Evolutionary conservation across 257 asterid genomes (phyloP).

Genomic region (Solanum megistacrolobum): DNA sequence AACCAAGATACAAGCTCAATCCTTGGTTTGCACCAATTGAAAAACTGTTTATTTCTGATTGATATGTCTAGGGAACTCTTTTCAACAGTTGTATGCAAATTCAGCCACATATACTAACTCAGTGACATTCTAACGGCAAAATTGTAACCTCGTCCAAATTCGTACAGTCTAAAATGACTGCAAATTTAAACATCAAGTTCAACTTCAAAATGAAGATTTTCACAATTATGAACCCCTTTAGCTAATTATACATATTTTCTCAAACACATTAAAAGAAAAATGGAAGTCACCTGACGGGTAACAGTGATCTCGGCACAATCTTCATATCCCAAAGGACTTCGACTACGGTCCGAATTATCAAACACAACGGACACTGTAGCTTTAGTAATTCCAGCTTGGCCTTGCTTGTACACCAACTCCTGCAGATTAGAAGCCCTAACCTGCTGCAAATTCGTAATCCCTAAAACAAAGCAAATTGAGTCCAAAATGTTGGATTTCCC

Average conservation of each 20-base stretch:
- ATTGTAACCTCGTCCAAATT: not conserved
- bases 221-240: not conserved
- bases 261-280: not conserved
- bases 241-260: not conserved
- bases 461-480: slow-evolving; percentile 92
- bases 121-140: not conserved
- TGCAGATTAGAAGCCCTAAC: slow-evolving; percentile 97
- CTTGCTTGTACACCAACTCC: slow-evolving; percentile 99
- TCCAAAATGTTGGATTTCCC: slow-evolving; percentile 97
- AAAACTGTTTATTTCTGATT: not conserved
- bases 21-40: not conserved
- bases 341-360: slow-evolving; percentile 69
- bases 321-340: slow-evolving; percentile 94
- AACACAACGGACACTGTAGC: slow-evolving; percentile 92
- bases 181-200: not conserved
- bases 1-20: not conserved
- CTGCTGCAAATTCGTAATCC: slow-evolving; percentile 96
- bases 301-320: slow-evolving; percentile 89
- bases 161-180: not conserved
- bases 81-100: not conserved
- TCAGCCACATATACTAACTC: not conserved
- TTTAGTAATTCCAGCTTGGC: slow-evolving; percentile 97
- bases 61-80: not conserved
- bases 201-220: not conserved
- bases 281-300: slow-evolving; percentile 74